Evolutionary conservation across 1,139 yeast genomes (phyloP).

Genomic region (Spencermartinsiella ligniputridi): DNA sequence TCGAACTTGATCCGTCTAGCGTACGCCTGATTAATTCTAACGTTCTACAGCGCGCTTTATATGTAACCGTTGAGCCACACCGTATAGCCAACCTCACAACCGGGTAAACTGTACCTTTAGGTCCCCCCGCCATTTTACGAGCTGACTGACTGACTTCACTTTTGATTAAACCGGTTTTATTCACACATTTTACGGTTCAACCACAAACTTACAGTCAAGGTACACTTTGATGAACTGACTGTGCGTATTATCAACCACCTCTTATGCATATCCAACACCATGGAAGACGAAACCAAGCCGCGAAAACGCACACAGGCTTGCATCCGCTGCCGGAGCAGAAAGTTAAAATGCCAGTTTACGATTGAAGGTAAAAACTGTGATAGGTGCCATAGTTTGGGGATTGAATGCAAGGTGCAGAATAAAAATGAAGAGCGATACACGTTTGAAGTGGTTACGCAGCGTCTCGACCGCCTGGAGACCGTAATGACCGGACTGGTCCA

Average conservation of each 20-base stretch:
- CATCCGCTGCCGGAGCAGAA: conserved; percentile 21
- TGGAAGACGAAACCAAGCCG: not conserved
- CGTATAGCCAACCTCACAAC: too few relatives aligned
- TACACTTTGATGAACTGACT: too few relatives aligned
- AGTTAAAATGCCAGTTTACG: conserved; percentile 21
- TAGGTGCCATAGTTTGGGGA: conserved; percentile 19
- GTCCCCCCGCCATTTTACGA: too few relatives aligned
- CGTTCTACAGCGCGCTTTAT: too few relatives aligned
- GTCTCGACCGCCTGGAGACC: conserved; percentile 11
- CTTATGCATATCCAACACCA: not conserved
- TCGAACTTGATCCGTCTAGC: too few relatives aligned
- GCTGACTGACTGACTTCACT: too few relatives aligned
- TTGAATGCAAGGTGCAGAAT: conserved; percentile 21
- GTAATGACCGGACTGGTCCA: not conserved
- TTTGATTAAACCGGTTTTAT: too few relatives aligned
- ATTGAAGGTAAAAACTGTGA: conserved; percentile 21
- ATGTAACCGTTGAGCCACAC: too few relatives aligned
- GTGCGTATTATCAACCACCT: conserved; percentile 8
- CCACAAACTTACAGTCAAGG: too few relatives aligned
- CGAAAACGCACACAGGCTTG: conserved; percentile 23
- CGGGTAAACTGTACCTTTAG: too few relatives aligned
- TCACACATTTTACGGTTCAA: too few relatives aligned
- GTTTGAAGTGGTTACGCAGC: conserved; percentile 16
- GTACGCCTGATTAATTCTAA: too few relatives aligned
- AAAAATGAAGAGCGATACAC: conserved; percentile 18